These are phyloP conservation scores for Corylus heterophylla DNA, from an alignment of 306 rosid genomes.

Conservation along the genomic window DNA sequence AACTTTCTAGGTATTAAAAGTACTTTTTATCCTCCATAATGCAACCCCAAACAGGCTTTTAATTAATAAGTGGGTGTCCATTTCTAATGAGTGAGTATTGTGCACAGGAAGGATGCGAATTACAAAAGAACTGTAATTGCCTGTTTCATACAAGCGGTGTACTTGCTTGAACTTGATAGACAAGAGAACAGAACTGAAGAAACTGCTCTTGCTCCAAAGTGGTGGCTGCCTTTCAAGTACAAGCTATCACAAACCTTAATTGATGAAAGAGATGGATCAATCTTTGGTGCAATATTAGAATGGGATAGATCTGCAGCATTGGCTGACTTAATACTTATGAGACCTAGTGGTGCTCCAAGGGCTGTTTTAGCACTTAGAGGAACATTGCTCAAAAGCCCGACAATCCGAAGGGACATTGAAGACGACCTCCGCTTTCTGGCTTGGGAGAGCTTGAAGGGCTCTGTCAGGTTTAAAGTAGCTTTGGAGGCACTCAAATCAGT, in stretches of 20 bases:
- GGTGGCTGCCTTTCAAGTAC: constrained; percentile 98
- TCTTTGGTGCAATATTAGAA: constrained; percentile 86
- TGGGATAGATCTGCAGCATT: constrained; percentile 89
- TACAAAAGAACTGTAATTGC: constrained; percentile 83
- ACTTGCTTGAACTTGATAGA: constrained; percentile 88
- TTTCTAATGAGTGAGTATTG: constrained; percentile 18
- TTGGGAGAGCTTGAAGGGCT: constrained; percentile 97
- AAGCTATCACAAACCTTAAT: constrained; percentile 59
- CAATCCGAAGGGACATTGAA: constrained; percentile 75
- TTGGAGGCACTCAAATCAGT: constrained; percentile 63
- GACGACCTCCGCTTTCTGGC: constrained; percentile 95
- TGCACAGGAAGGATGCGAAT: constrained; percentile 71
- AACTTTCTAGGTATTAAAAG: no score
- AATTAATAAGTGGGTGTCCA: background rate
- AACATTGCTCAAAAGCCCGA: constrained; percentile 81
- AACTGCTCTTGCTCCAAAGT: constrained; percentile 80
- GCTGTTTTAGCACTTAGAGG: constrained; percentile 88
- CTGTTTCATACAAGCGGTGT: constrained; percentile 89
- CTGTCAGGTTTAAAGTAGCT: constrained; percentile 69
- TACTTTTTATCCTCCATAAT: no score
- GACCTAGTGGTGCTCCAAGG: constrained; percentile 91
- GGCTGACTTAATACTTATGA: constrained; percentile 53
- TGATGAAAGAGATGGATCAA: constrained; percentile 90
- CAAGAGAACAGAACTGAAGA: constrained; percentile 68
- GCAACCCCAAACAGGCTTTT: no score